Base-by-base conservation (phyloP, 176 grass and related monocot species). In the Alopecurus myosuroides region DNA sequence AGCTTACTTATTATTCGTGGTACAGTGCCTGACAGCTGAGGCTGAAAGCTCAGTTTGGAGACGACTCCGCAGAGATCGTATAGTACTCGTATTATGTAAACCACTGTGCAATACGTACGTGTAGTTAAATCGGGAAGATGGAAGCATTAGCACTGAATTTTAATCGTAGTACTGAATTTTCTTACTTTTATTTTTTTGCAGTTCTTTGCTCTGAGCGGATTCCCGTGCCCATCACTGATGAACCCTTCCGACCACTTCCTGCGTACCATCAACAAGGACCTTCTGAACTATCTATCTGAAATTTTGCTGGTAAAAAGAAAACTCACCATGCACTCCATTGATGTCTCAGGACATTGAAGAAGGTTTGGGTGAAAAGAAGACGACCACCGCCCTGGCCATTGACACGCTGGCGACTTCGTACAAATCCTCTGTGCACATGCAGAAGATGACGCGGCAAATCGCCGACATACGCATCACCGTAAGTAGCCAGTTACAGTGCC, bases 241-340 rank as follows among this genome's bases (percentile, higher is more conserved):
- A 99, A 99, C 64, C 97, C 97, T 69, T 99, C 97, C 0, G 97
- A 99, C 57, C 97, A 99, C 76, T 96, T 89, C 70, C 74, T 96
- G 26, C 91, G 93, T 29, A 99, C 97, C 20, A 92, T 99, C 66
- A 99, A 99, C 1, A 31, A 20, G 7, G 7, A 69, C 1, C 20
- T 70, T 64, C 14, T 64, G 23, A 13, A 58, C 28, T 11, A 11
- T 40, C 40, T 74, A 50, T 33, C 1, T 64, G 19, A 84, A 79
- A 29, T 34, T 33, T 79, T 22, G 41, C 26, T 3, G 3, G 0
- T 67, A 11, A 33, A 77, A 29, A 3, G 11, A n/a, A 46, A 29
- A 8, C 28, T 61, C 0, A 14, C 18, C n/a, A 67, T 74, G 9
- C 44, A 3, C 28, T 76, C 15, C 46, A 26, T 64, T 81, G 7